These are phyloP conservation scores for Phyllosticta citriasiana DNA, from an alignment of 2,329 filamentous ascomycete species.

Conservation along the genomic window DNA sequence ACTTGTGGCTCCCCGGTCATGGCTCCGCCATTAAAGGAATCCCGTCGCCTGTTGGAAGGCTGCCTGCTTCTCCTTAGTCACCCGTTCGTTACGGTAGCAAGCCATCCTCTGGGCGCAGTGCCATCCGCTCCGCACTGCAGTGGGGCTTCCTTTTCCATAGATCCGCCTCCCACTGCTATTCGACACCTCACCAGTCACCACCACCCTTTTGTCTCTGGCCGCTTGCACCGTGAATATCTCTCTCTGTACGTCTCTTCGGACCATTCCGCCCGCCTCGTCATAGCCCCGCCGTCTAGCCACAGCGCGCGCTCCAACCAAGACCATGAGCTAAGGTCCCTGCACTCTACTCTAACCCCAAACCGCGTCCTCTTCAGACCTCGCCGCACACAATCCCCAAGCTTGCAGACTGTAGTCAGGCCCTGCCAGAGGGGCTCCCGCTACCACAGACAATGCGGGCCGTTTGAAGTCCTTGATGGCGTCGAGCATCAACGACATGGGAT, in stretches of 20 bases:
- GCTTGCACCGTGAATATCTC: background rate
- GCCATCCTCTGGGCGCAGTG: too few species aligned
- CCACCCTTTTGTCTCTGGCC: background rate
- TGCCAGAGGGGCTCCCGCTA: background rate
- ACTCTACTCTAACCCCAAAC: background rate
- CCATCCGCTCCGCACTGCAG: too few species aligned
- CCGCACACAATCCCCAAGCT: background rate
- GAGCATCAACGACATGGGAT: slow-evolving; percentile 16
- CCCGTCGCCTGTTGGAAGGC: too few species aligned
- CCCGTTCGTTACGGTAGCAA: background rate
- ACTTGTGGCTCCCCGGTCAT: too few species aligned
- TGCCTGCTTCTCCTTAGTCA: background rate
- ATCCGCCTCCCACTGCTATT: background rate
- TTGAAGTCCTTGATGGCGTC: slow-evolving; percentile 16
- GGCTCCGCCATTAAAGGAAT: too few species aligned
- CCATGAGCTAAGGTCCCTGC: background rate
- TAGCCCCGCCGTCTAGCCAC: background rate
- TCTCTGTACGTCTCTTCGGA: background rate
- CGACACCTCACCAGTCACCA: background rate
- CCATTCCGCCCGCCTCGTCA: background rate
- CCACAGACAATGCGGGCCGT: background rate
- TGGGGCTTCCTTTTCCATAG: background rate
- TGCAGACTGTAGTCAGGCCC: background rate
- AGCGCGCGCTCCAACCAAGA: background rate
- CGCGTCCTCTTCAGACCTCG: background rate